Base-by-base conservation (phyloP, 2,329 filamentous ascomycete species). In the Chrysosphaeria jannelii region DNA sequence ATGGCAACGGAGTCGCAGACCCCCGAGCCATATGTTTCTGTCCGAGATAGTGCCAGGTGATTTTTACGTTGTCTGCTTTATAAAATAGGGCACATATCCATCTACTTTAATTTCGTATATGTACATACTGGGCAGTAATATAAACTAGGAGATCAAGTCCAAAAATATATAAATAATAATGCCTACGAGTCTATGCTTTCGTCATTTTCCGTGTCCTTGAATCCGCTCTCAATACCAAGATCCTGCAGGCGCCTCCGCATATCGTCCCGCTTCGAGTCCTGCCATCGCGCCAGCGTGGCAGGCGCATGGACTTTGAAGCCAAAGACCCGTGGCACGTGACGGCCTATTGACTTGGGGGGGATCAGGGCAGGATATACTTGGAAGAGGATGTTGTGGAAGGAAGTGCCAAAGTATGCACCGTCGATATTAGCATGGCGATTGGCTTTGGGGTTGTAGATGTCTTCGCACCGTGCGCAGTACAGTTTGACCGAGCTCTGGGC, bases 331-430 rank as follows among this genome's bases (percentile, higher is more conserved):
- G 85, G 85, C 27, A 81, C 61, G 46, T 93, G 91, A 33, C 85
- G 63, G 32, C 76, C 66, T 30, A 66, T 54, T 35, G 64, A 76
- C 56, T 93, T 97, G 33, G 64, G 53, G 3, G 85, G 85, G 24
- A 88, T 64, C 35, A 97, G 57, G 13, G 72, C 65, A 5, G 85
- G 81, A 42, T 93, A 93, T 26, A 97, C 85, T 45, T 97, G 85
- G 53, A 97, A 93, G 30, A 97, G 64, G 46, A 97, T 91, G 48
- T 91, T 91, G 55, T 91, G 81, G 54, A 97, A 97, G 3, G 75
- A 89, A 22, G 81, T 79, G 35, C 85, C 85, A 35, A 97, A 97
- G 55, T 93, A 97, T 32, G 85, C 85, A 31, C 85, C 85, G 42
- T 97, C 85, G 38, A 97, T 91, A 28, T 71, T 61, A 23, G 79